Percentiles rank a stretch among this genome's conserved stretches.
Conservation (phyloP, 495 filamentous ascomycete species). For the Aspergillus egyptiacus region DNA sequence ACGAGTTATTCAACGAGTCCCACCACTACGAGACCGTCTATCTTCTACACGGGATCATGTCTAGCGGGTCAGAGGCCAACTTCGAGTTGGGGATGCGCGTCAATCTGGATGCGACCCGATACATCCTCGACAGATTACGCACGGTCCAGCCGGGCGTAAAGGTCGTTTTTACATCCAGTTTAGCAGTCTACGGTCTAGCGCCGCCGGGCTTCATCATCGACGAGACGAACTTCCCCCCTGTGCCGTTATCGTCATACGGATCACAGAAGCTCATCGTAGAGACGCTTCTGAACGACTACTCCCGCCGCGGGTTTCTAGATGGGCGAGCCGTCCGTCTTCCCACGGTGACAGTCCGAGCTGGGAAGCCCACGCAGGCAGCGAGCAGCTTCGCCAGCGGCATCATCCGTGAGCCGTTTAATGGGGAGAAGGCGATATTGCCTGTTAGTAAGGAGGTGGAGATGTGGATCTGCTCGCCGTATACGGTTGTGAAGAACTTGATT, state of each 20-base stretch:
- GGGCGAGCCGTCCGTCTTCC: slow-evolving; percentile 64
- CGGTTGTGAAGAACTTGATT: slow-evolving; percentile 64
- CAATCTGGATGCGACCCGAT: slow-evolving; percentile 66
- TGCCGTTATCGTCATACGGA: slow-evolving; percentile 67
- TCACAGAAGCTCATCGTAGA: slow-evolving; percentile 75
- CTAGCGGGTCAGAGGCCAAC: slow-evolving; percentile 65
- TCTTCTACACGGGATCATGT: slow-evolving; percentile 85
- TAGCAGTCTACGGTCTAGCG: slow-evolving; percentile 57
- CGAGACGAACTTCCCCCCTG: slow-evolving; percentile 54
- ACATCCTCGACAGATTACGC: slow-evolving; percentile 57
- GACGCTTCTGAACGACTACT: slow-evolving; percentile 68
- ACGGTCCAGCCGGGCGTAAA: slow-evolving; percentile 52
- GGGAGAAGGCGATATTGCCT: slow-evolving; percentile 60
- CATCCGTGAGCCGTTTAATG: slow-evolving; percentile 58
- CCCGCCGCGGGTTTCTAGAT: slow-evolving; percentile 62
- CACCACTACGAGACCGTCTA: slow-evolving; percentile 58
- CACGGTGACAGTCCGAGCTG: slow-evolving; percentile 68
- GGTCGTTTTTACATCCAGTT: slow-evolving; percentile 53
- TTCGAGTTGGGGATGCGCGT: slow-evolving; percentile 66
- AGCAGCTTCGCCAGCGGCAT: slow-evolving; percentile 71
- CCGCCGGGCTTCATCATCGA: slow-evolving; percentile 41
- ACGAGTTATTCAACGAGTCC: slow-evolving; percentile 40
- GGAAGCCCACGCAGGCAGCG: slow-evolving; percentile 68
- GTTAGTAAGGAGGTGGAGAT: slow-evolving; percentile 46
- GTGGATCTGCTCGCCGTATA: slow-evolving; percentile 64